phyloP scores from a whole-genome alignment of 768 basidiomycete genomes.

The Rhodotorula toruloides region DNA sequence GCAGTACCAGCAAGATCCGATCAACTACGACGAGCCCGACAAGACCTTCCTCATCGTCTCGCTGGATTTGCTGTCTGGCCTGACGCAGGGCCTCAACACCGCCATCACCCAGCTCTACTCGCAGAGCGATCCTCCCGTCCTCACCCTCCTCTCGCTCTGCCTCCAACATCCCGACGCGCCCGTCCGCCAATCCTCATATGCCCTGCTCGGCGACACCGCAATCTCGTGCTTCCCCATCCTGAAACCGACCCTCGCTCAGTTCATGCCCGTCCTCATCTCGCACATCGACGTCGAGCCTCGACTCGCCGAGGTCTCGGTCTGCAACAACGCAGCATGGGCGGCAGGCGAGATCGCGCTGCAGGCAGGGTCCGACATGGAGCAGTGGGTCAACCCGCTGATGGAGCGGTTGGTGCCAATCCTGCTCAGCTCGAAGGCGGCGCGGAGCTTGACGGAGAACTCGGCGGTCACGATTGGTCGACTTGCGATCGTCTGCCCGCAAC shows the following conservation, averaged over 20 bases:
- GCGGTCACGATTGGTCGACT: slow-evolving; percentile 97
- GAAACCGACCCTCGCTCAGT: slow-evolving; percentile 74
- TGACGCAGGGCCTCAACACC: slow-evolving; percentile 86
- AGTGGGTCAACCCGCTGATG: slow-evolving; percentile 83
- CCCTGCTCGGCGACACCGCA: slow-evolving; percentile 95
- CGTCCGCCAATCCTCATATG: slow-evolving; percentile 92
- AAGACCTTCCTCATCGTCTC: slow-evolving; percentile 96
- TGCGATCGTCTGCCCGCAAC: slow-evolving; percentile 79
- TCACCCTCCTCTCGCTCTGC: slow-evolving; percentile 77
- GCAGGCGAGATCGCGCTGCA: slow-evolving; percentile 95
- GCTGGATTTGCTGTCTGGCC: slow-evolving; percentile 88
- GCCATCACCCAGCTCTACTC: slow-evolving; percentile 68
- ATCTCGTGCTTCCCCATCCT: slow-evolving; percentile 88
- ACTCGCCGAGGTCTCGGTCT: slow-evolving; percentile 88
- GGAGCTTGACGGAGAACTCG: slow-evolving; percentile 93
- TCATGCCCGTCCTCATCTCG: slow-evolving; percentile 81
- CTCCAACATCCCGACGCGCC: slow-evolving; percentile 87
- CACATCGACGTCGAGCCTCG: slow-evolving; percentile 92
- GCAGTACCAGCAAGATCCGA: slow-evolving; percentile 75
- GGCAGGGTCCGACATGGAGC: slow-evolving; percentile 79
- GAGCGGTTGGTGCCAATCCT: slow-evolving; percentile 86
- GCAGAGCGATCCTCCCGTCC: slow-evolving; percentile 65
- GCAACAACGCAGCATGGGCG: slow-evolving; percentile 99
- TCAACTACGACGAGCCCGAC: slow-evolving; percentile 76
- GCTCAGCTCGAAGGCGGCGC: slow-evolving; percentile 82